Base-by-base conservation (phyloP, 257 asterid species). In the Scutellaria baicalensis region DNA sequence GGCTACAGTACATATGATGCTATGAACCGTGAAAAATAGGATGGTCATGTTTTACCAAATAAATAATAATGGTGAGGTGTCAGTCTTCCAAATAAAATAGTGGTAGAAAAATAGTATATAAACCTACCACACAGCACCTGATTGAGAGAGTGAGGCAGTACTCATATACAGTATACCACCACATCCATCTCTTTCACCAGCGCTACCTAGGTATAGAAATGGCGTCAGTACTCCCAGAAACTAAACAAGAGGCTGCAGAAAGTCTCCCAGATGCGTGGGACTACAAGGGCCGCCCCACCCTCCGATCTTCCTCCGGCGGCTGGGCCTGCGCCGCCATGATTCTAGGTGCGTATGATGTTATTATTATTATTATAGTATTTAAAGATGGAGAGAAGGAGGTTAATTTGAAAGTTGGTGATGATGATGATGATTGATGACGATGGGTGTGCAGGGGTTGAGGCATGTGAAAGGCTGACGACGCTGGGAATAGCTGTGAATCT, bases 401-500 rank as follows among this genome's bases (percentile, higher is more conserved):
- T n/a, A n/a, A n/a, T n/a, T n/a, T n/a, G n/a, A 6, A 11, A 4
- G 6, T 16, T 33, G 52, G 16, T 47, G 52, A 13, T 47, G 52
- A 13, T 54, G 21, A 16, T 33, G 5, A 35, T 11, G 33, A 38
- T 45, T 23, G 33, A 27, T 27, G 33, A 27, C 4, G 33, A 27
- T 27, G 33, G 58, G 55, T 27, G n/a, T n/a, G n/a, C 59, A 88
- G 97, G 87, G 39, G 86, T 81, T 1, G 98, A 92, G 81, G 82
- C 76, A 1, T 81, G 85, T 23, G 96, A 92, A 84, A 82, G 98
- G 87, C 70, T 92, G 13, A 88, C 98, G 8, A 92, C 98, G 44
- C 80, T 92, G 0, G 95, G 98, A n/a, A 92, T 92, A 50, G 98
- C 96, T 0, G 96, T 92, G 16, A 92, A 92, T 75, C 74, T 92